A percentile compares a stretch with the other conserved stretches of the same genome.
Conservation (phyloP, 805 yeast species). For the Phaffomyces opuntiae region DNA sequence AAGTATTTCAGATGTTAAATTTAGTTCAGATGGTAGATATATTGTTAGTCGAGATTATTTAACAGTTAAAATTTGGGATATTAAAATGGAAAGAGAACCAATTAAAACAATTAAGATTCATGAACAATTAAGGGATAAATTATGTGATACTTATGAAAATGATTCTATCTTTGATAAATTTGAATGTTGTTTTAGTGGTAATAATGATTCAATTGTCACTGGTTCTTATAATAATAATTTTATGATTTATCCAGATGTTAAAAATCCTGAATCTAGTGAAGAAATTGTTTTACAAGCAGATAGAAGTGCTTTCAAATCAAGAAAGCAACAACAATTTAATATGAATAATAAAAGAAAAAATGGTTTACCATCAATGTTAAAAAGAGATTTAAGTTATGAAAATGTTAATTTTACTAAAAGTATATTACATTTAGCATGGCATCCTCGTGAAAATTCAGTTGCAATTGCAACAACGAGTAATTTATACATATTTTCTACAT, state of each 20-base stretch:
- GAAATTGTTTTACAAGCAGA: conserved; percentile 94
- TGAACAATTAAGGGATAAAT: conserved; percentile 84
- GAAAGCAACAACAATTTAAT: conserved; percentile 37
- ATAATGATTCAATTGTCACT: conserved; percentile 86
- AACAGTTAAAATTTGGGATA: conserved; percentile 97
- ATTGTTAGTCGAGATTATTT: conserved; percentile 95
- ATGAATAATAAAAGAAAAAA: conserved; percentile 25
- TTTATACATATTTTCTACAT: conserved; percentile 74
- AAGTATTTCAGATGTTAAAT: conserved; percentile 88
- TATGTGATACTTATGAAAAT: conserved; percentile 96
- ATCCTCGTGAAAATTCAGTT: conserved; percentile 91
- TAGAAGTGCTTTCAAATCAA: conserved; percentile 87
- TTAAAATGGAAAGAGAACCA: conserved; percentile 94
- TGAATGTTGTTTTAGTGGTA: conserved; percentile 93
- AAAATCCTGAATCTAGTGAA: conserved; percentile 28
- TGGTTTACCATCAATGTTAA: conserved; percentile 34
- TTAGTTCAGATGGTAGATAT: conserved; percentile 86
- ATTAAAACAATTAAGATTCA: conserved; percentile 91
- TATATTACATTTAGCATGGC: conserved; percentile 96
- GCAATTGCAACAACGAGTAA: conserved; percentile 99
- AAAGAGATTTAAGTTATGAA: conserved; percentile 38
- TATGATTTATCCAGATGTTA: conserved; percentile 89
- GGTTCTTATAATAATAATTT: conserved; percentile 97
- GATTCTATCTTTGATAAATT: conserved; percentile 98
- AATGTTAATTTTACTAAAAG: conserved; percentile 93